Percentiles rank a stretch among this genome's conserved stretches.
Evolutionary conservation across 225 moss, liverwort and hornwort species (phyloP).

Genomic region (Polytrichum commune): DNA sequence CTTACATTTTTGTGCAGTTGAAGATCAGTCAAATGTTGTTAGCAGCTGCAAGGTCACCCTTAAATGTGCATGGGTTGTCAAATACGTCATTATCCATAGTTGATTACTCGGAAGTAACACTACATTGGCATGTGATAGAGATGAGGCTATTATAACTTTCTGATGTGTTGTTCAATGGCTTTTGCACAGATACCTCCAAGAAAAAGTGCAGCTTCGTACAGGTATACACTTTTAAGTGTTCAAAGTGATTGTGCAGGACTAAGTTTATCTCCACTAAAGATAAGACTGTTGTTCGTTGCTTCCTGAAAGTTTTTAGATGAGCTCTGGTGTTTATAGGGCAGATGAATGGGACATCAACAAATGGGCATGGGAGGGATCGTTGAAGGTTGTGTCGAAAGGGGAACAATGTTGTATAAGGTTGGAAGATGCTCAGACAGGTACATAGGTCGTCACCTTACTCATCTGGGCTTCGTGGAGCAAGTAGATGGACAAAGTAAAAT

Average conservation of each 20-base stretch:
- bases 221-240: slow-evolving; percentile 32
- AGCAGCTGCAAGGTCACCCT: background rate
- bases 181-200: slow-evolving; percentile 87
- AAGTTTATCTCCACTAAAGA: background rate
- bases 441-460: background rate
- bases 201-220: slow-evolving; percentile 93
- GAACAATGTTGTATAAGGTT: slow-evolving; percentile 81
- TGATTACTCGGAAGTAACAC: background rate
- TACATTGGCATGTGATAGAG: background rate
- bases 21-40: no score
- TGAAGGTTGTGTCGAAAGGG: slow-evolving; percentile 92
- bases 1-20: no score
- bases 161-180: background rate
- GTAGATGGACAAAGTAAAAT: no score
- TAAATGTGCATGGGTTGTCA: background rate
- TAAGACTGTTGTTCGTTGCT: slow-evolving; percentile 1
- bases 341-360: slow-evolving; percentile 99
- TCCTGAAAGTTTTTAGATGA: background rate
- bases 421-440: slow-evolving; percentile 87
- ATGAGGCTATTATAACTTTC: background rate
- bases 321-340: slow-evolving; percentile 56
- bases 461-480: no score
- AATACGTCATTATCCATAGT: background rate
- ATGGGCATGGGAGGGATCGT: slow-evolving; percentile 93
- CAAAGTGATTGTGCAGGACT: no score